These are phyloP conservation scores for Ascosphaera apis DNA, from an alignment of 2,329 filamentous ascomycete genomes.

Conservation along the genomic window DNA sequence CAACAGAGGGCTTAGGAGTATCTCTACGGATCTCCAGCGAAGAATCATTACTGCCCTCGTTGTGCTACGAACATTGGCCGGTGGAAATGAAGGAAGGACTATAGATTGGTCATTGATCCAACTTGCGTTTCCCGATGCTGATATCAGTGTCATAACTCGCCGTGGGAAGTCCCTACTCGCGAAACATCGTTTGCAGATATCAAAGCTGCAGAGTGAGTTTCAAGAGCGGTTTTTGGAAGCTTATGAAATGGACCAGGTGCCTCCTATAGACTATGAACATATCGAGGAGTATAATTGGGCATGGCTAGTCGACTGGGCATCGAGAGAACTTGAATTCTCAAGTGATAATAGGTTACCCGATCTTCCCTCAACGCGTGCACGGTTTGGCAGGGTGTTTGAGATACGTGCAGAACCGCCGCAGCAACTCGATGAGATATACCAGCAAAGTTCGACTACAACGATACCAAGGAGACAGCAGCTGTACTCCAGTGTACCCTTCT, in stretches of 20 bases:
- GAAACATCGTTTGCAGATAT: conserved; percentile 17
- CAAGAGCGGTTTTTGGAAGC: conserved; percentile 23
- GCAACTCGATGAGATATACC: conserved; percentile 15
- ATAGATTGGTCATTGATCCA: conserved; percentile 24
- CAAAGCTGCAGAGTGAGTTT: conserved; percentile 24
- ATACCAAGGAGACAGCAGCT: conserved; percentile 14
- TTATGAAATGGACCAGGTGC: conserved; percentile 20
- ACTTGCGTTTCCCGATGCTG: conserved; percentile 18
- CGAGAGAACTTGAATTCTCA: conserved; percentile 17
- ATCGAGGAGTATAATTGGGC: conserved; percentile 24
- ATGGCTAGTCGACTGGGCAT: conserved; percentile 24
- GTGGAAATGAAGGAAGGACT: conserved; percentile 18
- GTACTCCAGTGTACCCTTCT: conserved; percentile 15
- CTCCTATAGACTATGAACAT: conserved; percentile 21
- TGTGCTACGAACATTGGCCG: conserved; percentile 21
- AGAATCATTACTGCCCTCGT: conserved; percentile 21
- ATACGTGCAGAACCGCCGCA: conserved; percentile 14
- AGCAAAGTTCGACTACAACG: conserved; percentile 11
- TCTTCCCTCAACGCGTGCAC: conserved; percentile 20
- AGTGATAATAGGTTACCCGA: conserved; percentile 15
- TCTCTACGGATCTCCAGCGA: conserved; percentile 11
- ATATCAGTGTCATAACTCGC: conserved; percentile 16
- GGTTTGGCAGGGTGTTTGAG: conserved; percentile 20
- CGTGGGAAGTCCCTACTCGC: conserved; percentile 16
- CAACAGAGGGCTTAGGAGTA: conserved; percentile 7